Percentiles rank a stretch among this genome's conserved stretches.
Evolutionary conservation across 2,329 filamentous ascomycete species (phyloP).

Genomic region (Penicillium glabrum): DNA sequence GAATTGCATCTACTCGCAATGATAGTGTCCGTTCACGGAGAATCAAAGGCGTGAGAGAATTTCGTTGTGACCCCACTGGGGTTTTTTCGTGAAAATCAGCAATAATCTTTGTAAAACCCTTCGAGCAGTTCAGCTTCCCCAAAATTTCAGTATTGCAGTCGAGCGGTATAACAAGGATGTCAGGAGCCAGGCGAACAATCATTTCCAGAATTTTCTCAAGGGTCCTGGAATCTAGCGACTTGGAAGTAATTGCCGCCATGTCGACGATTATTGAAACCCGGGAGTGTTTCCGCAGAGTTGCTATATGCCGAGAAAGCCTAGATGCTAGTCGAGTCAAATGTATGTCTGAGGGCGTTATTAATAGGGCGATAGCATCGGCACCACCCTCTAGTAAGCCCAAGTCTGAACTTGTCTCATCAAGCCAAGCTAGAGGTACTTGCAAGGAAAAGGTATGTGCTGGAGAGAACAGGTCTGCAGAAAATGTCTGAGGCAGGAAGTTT

Average conservation of each 20-base stretch:
- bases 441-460: slow-evolving; percentile 19
- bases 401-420: slow-evolving; percentile 6
- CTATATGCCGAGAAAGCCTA: slow-evolving; percentile 12
- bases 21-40: background rate
- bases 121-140: slow-evolving; percentile 5
- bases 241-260: background rate
- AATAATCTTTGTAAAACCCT: slow-evolving; percentile 11
- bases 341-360: slow-evolving; percentile 3
- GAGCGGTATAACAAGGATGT: slow-evolving; percentile 11
- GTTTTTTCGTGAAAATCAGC: background rate
- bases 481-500: slow-evolving; percentile 3
- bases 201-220: slow-evolving; percentile 5
- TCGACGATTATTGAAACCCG: slow-evolving; percentile 21
- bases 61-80: background rate
- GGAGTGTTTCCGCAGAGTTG: slow-evolving; percentile 14
- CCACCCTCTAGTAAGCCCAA: slow-evolving; percentile 16
- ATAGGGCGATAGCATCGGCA: slow-evolving; percentile 18
- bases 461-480: slow-evolving; percentile 15
- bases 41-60: background rate
- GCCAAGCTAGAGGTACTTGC: slow-evolving; percentile 10
- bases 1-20: slow-evolving; percentile 13
- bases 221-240: background rate
- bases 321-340: background rate
- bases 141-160: background rate
- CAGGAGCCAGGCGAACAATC: slow-evolving; percentile 13